Evolutionary conservation across 305 asterid genomes (phyloP).

Genomic region (Fraxinus velutina): DNA sequence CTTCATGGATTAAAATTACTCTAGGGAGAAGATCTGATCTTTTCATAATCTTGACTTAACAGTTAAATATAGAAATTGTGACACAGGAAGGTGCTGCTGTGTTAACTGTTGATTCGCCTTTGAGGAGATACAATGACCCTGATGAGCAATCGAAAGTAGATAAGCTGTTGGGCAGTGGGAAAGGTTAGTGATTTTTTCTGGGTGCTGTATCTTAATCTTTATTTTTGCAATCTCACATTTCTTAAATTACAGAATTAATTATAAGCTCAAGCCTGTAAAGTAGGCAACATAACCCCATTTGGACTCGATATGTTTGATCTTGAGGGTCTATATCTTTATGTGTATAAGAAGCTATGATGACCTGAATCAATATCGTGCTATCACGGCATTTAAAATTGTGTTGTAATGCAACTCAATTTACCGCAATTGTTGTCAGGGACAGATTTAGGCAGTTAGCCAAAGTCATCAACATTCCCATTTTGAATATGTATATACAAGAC

Average conservation of each 20-base stretch:
- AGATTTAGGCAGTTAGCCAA: not conserved
- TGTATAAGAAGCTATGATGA: constrained; percentile 1
- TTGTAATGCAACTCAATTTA: constrained; percentile 5
- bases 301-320: constrained; percentile 14
- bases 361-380: constrained; percentile 16
- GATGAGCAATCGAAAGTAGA: constrained; percentile 66
- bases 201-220: constrained; percentile 16
- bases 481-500: not conserved
- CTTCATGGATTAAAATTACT: not conserved
- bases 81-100: constrained; percentile 68
- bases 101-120: constrained; percentile 51
- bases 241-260: constrained; percentile 12
- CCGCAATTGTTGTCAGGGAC: not conserved
- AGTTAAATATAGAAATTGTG: constrained; percentile 23
- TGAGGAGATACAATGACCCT: constrained; percentile 34
- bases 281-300: constrained; percentile 18
- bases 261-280: constrained; percentile 15
- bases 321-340: constrained; percentile 11
- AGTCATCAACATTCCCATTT: not conserved
- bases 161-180: constrained; percentile 69
- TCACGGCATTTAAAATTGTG: constrained; percentile 4
- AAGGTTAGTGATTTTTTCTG: constrained; percentile 44
- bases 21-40: not conserved
- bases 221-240: not conserved
- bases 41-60: constrained; percentile 16